Evolutionary conservation across 106 monocot genomes (phyloP), one percentile per base, ranked within the genome.

Genomic region (Dioscorea alata): DNA sequence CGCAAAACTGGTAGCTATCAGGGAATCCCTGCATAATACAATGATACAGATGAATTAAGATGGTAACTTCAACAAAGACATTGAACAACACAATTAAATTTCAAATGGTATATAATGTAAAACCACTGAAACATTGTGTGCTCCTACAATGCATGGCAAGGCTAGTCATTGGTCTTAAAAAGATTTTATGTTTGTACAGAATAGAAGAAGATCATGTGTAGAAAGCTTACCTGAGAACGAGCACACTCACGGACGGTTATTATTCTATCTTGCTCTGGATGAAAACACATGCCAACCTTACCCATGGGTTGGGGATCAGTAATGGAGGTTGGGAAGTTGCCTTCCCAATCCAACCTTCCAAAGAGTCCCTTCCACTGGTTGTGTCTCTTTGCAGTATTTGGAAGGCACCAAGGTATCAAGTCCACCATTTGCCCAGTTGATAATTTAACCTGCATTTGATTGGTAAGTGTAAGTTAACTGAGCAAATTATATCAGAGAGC

Each of bases 281-380:
- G 99, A 54, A 99, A 99, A 76, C 99, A 99, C 99, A 99, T 93
- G 33, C 93, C 99, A 4, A 99, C 99, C 68, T 99, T 99, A 3
- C 93, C 99, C 99, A 99, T 99, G 12, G 99, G 99, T 69, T 99
- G 99, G 42, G 99, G 93, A 71, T 99, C 99, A 12, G 99, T 99
- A 23, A 99, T 93, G 52, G 99, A 93, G 19, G 99, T 99, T 50
- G 99, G 99, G 66, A 99, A 99, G 69, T 99, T 99, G 6, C 99
- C 99, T 71, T 93, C 93, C 99, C 99, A 99, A 33, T 93, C 85
- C 35, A 93, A 66, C 80, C 88, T 89, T 9, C 88, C 83, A 72
- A 78, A 93, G 3, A 89, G 72, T 57, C 88, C 99, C 77, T 99
- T 99, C 99, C 99, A 93, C 50, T 99, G 99, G 56, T 99, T 99